Conservation (phyloP, 768 basidiomycete species). For the Macrocybe gigantea region DNA sequence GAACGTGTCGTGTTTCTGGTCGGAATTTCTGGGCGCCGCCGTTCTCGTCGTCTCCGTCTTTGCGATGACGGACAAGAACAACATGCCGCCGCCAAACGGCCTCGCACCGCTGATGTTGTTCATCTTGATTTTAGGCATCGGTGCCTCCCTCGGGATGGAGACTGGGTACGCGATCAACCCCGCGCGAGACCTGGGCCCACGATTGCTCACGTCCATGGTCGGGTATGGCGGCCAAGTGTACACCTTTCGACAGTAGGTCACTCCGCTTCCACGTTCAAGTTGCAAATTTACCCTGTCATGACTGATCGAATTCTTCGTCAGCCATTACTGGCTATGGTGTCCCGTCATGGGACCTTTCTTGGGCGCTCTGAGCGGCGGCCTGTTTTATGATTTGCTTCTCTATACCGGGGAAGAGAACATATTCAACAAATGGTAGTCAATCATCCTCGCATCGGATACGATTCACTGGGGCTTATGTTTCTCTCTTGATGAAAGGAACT, state of each 20-base stretch:
- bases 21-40: constrained; percentile 52
- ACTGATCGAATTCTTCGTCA: constrained; percentile 18
- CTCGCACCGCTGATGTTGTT: constrained; percentile 53
- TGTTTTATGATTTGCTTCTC: constrained; percentile 53
- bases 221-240: constrained; percentile 52
- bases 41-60: constrained; percentile 52
- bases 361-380: constrained; percentile 47
- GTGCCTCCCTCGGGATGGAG: constrained; percentile 53
- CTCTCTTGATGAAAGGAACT: too few relatives aligned
- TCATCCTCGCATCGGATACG: background rate
- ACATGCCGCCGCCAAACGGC: constrained; percentile 41
- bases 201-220: constrained; percentile 61
- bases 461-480: too few relatives aligned
- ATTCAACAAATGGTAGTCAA: constrained; percentile 45
- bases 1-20: constrained; percentile 33
- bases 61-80: constrained; percentile 45
- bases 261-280: background rate
- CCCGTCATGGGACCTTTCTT: constrained; percentile 51
- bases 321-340: constrained; percentile 75
- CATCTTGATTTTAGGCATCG: constrained; percentile 50
- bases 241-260: constrained; percentile 31
- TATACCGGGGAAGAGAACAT: constrained; percentile 53
- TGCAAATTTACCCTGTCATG: background rate
- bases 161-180: constrained; percentile 44
- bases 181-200: constrained; percentile 47